These are phyloP conservation scores for Fusarium kyushuense DNA, from an alignment of 2,329 filamentous ascomycete species.

Conservation along the genomic window DNA sequence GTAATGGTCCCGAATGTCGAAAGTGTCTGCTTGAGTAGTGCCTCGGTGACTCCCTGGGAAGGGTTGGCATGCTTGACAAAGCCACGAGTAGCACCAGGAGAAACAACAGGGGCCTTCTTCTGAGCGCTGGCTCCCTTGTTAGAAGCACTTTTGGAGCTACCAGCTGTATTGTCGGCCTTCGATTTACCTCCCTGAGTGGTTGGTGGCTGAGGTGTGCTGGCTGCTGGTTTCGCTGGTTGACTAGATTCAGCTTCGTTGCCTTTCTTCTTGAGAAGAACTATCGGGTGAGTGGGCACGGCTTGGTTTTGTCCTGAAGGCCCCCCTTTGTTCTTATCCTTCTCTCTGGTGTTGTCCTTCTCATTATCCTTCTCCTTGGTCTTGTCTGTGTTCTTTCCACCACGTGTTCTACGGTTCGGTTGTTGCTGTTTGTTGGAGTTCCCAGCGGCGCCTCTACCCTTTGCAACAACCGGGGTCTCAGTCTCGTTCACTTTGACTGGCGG, in stretches of 20 bases:
- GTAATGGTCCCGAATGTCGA: slow-evolving; percentile 78
- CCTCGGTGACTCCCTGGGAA: slow-evolving; percentile 91
- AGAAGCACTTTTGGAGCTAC: slow-evolving; percentile 37
- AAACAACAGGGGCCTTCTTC: slow-evolving; percentile 51
- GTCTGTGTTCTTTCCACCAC: slow-evolving; percentile 55
- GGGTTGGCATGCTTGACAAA: slow-evolving; percentile 88
- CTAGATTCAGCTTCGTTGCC: slow-evolving; percentile 43
- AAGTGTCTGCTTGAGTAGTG: slow-evolving; percentile 80
- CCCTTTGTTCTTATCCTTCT: slow-evolving; percentile 45
- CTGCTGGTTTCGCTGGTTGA: slow-evolving; percentile 44
- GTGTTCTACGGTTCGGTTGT: slow-evolving; percentile 47
- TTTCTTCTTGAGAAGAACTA: slow-evolving; percentile 59
- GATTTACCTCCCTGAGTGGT: slow-evolving; percentile 49
- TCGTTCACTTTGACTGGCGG: slow-evolving; percentile 41
- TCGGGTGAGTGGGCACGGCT: slow-evolving; percentile 50
- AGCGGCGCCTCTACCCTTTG: slow-evolving; percentile 42
- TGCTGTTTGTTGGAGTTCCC: slow-evolving; percentile 47
- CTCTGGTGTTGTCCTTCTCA: slow-evolving; percentile 46
- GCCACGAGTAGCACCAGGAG: slow-evolving; percentile 69
- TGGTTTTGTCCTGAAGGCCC: slow-evolving; percentile 29
- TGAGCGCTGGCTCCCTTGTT: slow-evolving; percentile 48
- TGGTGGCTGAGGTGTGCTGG: slow-evolving; percentile 42
- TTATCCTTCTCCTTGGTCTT: slow-evolving; percentile 54
- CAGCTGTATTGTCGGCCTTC: slow-evolving; percentile 39
- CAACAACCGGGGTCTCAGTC: slow-evolving; percentile 20